Evolutionary conservation across 176 grass and related monocot genomes (phyloP), one percentile per base, ranked within the genome.

Genomic region (Chloris gayana): DNA sequence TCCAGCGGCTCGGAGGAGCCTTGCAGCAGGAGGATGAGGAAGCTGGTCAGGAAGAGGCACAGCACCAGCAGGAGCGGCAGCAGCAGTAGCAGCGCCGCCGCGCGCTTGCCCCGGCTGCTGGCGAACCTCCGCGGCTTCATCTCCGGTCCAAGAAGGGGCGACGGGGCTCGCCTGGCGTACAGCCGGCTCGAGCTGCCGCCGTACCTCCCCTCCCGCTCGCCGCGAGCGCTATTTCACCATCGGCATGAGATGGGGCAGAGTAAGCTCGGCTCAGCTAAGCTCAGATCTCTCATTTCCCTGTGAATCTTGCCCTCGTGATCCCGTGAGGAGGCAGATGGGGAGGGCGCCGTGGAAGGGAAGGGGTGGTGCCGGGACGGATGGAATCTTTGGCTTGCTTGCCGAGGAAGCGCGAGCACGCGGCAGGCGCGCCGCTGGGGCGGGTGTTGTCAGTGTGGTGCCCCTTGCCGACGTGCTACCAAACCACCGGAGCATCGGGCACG

Each of bases 91-190:
- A 44, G 35, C 80, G 68, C 80, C 58, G 82, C 64, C 56, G 82
- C 53, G 21, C 45, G 74, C 82, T 44, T 70, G 33, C 67, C 83
- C 67, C 87, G 74, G 37, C 78, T 47, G 77, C 62, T 58, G 22
- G 37, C 32, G 13, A 76, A 61, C 87, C 30, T 76, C 87, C 82
- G 77, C 82, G 65, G 82, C 82, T 84, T 89, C 87, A 89, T 89
- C 47, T 38, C 45, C 67, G 22, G 25, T 24, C 54, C 54, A 37
- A 22, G 32, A 3, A n/a, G 32, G 49, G 49, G 9, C 6, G 57
- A 60, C n/a, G 10, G 57, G n/a, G 24, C 57, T 24, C 54, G 54
- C 54, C 54, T 24, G 22, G 54, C 19, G 19, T 54, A 4, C 51
- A 59, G 56, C n/a, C 58, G 58, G 58, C 25, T 29, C 58, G 25